These are phyloP conservation scores for Scheffersomyces quercinus DNA, from an alignment of 1,139 yeast genomes.

Conservation along the genomic window DNA sequence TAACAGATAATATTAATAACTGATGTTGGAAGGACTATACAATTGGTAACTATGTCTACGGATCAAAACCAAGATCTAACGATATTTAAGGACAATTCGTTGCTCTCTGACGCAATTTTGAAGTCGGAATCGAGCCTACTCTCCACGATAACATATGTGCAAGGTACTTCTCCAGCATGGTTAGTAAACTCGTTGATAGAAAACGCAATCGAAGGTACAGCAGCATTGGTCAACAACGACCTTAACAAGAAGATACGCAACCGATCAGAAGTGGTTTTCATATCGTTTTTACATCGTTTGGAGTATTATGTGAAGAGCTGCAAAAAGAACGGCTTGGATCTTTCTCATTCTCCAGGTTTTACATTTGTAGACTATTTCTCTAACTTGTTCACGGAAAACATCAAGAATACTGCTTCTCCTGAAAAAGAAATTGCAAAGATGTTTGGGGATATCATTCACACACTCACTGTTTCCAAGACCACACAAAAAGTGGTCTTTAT, in stretches of 20 bases:
- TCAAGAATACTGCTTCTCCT: slow-evolving; percentile 24
- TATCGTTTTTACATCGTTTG: slow-evolving; percentile 45
- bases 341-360: slow-evolving; percentile 28
- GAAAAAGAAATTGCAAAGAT: slow-evolving; percentile 13
- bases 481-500: slow-evolving; percentile 33
- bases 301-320: slow-evolving; percentile 38
- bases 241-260: slow-evolving; percentile 18
- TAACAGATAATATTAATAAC: too few relatives aligned
- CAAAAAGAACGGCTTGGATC: slow-evolving; percentile 47
- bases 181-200: slow-evolving; percentile 51
- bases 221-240: slow-evolving; percentile 38
- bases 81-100: slow-evolving; percentile 54
- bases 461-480: slow-evolving; percentile 6
- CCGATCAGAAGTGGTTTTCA: slow-evolving; percentile 35
- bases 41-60: slow-evolving; percentile 1
- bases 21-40: too few relatives aligned
- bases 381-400: slow-evolving; percentile 34
- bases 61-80: slow-evolving; percentile 61
- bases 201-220: slow-evolving; percentile 43
- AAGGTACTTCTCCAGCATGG: slow-evolving; percentile 73
- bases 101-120: slow-evolving; percentile 33
- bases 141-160: slow-evolving; percentile 53
- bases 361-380: slow-evolving; percentile 48
- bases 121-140: slow-evolving; percentile 24
- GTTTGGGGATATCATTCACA: slow-evolving; percentile 23